These are phyloP conservation scores for Begonia loranthoides DNA, from an alignment of 306 rosid genomes.

Conservation along the genomic window DNA sequence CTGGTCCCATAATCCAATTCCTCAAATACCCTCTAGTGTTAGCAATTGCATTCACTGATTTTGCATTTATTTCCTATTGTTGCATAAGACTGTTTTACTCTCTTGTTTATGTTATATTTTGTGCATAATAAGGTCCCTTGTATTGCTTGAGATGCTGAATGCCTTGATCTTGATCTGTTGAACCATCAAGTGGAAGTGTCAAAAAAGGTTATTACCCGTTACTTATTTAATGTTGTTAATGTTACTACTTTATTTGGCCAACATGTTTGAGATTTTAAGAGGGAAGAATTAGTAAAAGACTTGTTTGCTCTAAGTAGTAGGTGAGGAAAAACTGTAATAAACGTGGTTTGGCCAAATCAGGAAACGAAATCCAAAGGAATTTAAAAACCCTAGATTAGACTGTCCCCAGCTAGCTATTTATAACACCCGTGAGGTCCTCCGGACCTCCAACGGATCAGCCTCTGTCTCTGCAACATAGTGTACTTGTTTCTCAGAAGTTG, in stretches of 20 bases:
- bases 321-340: conserved; percentile 32
- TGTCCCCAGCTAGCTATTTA: conserved; percentile 70
- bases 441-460: conserved; percentile 35
- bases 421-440: conserved; percentile 32
- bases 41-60: conserved; percentile 20
- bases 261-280: conserved; percentile 8
- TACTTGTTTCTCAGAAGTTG: conserved; percentile 35
- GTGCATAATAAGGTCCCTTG: background rate
- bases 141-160: background rate
- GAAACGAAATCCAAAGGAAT: conserved; percentile 36
- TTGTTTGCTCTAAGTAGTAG: conserved; percentile 24
- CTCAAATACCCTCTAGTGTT: conserved; percentile 26
- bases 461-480: conserved; percentile 34
- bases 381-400: conserved; percentile 39
- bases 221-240: background rate
- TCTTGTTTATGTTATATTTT: conserved; percentile 3
- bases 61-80: conserved; percentile 3
- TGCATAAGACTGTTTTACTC: conserved; percentile 10
- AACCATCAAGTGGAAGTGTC: background rate
- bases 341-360: conserved; percentile 34
- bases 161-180: background rate
- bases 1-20: conserved; percentile 43
- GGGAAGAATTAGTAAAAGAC: conserved; percentile 1
- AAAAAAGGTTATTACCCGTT: background rate
- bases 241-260: background rate